Evolutionary conservation across 106 monocot genomes (phyloP).

Genomic region (Dioscorea dumetorum): DNA sequence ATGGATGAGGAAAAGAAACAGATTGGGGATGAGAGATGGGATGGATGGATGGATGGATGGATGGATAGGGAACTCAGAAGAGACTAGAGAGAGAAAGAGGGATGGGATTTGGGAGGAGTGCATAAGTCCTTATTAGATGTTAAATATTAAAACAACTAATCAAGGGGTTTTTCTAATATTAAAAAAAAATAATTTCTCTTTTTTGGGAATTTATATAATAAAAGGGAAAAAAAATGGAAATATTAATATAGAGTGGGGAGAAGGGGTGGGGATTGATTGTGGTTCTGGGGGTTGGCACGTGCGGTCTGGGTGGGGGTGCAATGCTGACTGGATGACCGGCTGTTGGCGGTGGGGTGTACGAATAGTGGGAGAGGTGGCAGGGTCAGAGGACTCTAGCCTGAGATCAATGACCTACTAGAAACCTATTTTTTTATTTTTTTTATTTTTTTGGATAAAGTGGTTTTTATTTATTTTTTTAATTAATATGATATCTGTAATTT

Average conservation of each 20-base stretch:
- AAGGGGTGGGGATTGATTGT: neutral
- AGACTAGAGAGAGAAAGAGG: slow-evolving; percentile 10
- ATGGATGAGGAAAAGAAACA: slow-evolving; percentile 17
- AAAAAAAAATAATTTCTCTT: neutral
- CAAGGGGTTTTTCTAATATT: neutral
- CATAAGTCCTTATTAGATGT: neutral
- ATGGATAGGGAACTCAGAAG: neutral
- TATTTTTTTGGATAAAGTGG: too few species aligned
- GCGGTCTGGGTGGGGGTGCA: neutral
- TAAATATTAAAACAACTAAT: slow-evolving; percentile 10
- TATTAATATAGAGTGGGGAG: neutral
- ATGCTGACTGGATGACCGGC: slow-evolving; percentile 1
- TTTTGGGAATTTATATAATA: neutral
- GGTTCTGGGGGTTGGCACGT: slow-evolving; percentile 1
- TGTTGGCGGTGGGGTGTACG: neutral
- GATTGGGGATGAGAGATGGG: slow-evolving; percentile 2
- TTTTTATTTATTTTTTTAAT: too few species aligned
- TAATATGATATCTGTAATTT: too few species aligned
- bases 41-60: neutral
- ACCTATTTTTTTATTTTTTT: too few species aligned
- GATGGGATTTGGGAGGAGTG: slow-evolving; percentile 14
- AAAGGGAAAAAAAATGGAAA: neutral
- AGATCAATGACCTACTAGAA: neutral
- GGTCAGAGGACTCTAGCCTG: neutral
- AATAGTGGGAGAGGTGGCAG: neutral